Evolutionary conservation across 768 basidiomycete genomes (phyloP), one percentile per base, ranked within the genome.

Genomic region (Termitomyces sp.): DNA sequence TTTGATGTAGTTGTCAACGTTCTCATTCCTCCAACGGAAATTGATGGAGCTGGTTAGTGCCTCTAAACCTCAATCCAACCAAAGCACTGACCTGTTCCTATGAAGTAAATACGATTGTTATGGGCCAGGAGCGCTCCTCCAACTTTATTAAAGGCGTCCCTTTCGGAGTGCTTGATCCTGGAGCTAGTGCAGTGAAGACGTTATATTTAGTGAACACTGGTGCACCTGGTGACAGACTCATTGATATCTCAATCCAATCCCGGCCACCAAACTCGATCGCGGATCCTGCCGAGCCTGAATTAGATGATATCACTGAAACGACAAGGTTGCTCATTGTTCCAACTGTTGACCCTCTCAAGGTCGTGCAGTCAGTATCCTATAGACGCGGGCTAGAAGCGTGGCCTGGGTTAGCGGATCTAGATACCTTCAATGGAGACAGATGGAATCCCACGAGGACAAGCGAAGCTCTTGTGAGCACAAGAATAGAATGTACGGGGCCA

Each of bases 181-280:
- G 89, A 1, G 79, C 77, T 1, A 83, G 77, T 39, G 77, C 77
- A 3, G 65, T 79, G 52, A 92, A 90, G 71, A 88, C 85, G 9
- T 69, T 98, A 40, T 77, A 81, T 66, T 76, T 96, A 39, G 73
- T 78, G 44, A 86, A 82, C 65, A 77, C 79, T 0, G 89, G 92
- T 15, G 82, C 81, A 1, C 76, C 83, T 1, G 92, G 90, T 2
- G 84, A 90, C 56, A 83, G 94, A 48, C 80, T 86, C 48, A 72
- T 97, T 57, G 95, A 97, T 69, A 76, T 96, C 39, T 94, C 93
- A 0, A 75, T 96, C 39, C 89, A 88, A 59, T 88, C 92, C 9
- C 78, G 76, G 24, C 69, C 81, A 28, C 64, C 60, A 5, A 61
- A 76, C n/a, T 70, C 80, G 32, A 63, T 49, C 7, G 66, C 68